Evolutionary conservation across 2,329 filamentous ascomycete genomes (phyloP).

Genomic region (Myriosclerotinia curreyana): DNA sequence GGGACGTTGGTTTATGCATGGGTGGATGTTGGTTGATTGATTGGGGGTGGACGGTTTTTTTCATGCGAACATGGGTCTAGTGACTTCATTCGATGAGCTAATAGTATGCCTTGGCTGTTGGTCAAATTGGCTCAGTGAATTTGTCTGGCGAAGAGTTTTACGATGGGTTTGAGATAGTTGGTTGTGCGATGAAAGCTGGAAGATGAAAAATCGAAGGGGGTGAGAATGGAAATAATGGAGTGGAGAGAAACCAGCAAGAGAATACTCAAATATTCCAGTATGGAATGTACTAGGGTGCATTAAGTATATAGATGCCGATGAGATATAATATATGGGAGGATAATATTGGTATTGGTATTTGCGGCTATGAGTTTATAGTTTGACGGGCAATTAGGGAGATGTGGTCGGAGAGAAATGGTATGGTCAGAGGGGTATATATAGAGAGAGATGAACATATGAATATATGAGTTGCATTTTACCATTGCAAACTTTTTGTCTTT

Average conservation of each 20-base stretch:
- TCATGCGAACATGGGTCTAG: too few relatives aligned
- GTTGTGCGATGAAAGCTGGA: too few relatives aligned
- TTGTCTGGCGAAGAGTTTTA: background rate
- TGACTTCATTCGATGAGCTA: background rate
- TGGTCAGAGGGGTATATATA: background rate
- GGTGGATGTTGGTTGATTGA: background rate
- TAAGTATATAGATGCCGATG: slow-evolving; percentile 9
- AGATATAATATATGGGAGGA: slow-evolving; percentile 8
- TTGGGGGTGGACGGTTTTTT: background rate
- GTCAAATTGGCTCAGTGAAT: too few relatives aligned
- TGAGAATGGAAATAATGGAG: background rate
- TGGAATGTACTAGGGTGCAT: too few relatives aligned
- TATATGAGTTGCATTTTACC: too few relatives aligned
- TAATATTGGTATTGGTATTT: background rate
- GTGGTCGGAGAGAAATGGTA: too few relatives aligned
- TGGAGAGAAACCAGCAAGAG: background rate
- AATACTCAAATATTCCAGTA: too few relatives aligned
- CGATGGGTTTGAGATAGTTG: too few relatives aligned
- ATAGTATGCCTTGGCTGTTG: background rate
- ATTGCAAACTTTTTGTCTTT: too few relatives aligned
- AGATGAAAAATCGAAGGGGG: too few relatives aligned
- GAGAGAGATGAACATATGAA: background rate
- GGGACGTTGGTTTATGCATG: background rate
- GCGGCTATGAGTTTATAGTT: background rate
- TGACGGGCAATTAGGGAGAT: too few relatives aligned